Evolutionary conservation across 148 eudicot genomes (phyloP), one percentile per base, ranked within the genome.

Genomic region (Vaccinium darrowii): DNA sequence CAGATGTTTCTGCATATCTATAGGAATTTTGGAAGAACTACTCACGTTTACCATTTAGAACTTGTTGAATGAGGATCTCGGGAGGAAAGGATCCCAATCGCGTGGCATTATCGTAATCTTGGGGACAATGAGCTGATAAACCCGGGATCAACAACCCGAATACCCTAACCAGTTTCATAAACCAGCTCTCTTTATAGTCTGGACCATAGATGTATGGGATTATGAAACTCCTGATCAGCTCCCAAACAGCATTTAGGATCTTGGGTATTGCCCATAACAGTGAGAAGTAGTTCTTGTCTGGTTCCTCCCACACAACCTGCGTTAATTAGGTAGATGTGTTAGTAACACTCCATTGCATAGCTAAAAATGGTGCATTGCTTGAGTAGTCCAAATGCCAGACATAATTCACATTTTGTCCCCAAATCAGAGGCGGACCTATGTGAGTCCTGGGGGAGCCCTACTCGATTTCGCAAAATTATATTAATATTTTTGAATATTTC

Each of bases 261-360:
- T 89, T 91, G 1, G 96, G 95, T 58, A 94, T 69, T 23, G 83
- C n/a, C 92, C 91, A 91, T 18, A 88, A 0, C 49, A 91, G 16
- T 12, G 98, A 94, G 83, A 91, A 91, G 83, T 92, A 92, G 84
- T 95, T 95, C 92, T 93, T 91, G 90, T 94, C 86, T 78, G 93
- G 96, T 82, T 91, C 98, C 84, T 92, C 97, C 82, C 18, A 23
- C 60, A 92, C 1, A 27, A 86, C 88, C 97, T 94, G 89, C 52
- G 19, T 39, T 8, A 75, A 50, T 43, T 43, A 50, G 27, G 16
- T 8, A 7, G 16, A 8, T 11, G 16, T 14, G 21, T 50, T 82
- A 74, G 84, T 51, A 39, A 8, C 18, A n/a, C 13, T 7, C 30
- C 1, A 81, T 74, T 74, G n/a, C 21, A 27, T 27, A 30, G 76